Conservation (phyloP, 306 rosid genomes). For the Vigna hirtella region DNA sequence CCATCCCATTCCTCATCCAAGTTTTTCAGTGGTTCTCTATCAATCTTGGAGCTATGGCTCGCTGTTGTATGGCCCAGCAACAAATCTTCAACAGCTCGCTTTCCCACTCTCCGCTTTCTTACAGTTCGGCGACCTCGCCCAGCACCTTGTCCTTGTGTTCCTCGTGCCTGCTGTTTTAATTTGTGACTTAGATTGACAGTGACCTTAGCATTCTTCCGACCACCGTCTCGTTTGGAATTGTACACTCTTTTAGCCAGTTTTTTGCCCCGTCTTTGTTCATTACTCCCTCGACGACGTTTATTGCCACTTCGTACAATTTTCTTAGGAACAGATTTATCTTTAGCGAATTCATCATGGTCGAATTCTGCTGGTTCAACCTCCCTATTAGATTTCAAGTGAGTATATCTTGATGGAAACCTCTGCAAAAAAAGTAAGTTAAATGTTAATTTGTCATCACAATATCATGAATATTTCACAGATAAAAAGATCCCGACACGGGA, state of each 20-base stretch:
- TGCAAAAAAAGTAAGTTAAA: conserved; percentile 43
- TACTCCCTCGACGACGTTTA: conserved; percentile 76
- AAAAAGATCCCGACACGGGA: conserved; percentile 2
- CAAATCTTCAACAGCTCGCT: conserved; percentile 72
- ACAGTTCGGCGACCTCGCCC: conserved; percentile 91
- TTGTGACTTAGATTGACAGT: conserved; percentile 57
- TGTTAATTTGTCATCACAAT: conserved; percentile 29
- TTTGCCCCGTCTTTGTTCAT: conserved; percentile 76
- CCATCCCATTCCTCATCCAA: conserved; percentile 82
- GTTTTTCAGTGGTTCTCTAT: conserved; percentile 67
- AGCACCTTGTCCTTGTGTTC: conserved; percentile 67
- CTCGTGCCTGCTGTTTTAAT: conserved; percentile 62
- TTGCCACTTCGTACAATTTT: conserved; percentile 62
- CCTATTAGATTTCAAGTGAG: conserved; percentile 59
- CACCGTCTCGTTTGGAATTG: conserved; percentile 55
- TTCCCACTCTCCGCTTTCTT: conserved; percentile 78
- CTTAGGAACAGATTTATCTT: conserved; percentile 53
- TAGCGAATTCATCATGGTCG: conserved; percentile 50
- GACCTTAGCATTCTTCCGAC: conserved; percentile 53
- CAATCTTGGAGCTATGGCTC: conserved; percentile 55
- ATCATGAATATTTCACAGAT: conserved; percentile 10
- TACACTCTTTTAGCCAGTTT: conserved; percentile 59
- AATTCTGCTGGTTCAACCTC: conserved; percentile 59
- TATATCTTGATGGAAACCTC: conserved; percentile 72
- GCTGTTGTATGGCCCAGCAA: conserved; percentile 50